phyloP scores from a whole-genome alignment of 177 flowering plant species.

The Vitis hybrid region DNA sequence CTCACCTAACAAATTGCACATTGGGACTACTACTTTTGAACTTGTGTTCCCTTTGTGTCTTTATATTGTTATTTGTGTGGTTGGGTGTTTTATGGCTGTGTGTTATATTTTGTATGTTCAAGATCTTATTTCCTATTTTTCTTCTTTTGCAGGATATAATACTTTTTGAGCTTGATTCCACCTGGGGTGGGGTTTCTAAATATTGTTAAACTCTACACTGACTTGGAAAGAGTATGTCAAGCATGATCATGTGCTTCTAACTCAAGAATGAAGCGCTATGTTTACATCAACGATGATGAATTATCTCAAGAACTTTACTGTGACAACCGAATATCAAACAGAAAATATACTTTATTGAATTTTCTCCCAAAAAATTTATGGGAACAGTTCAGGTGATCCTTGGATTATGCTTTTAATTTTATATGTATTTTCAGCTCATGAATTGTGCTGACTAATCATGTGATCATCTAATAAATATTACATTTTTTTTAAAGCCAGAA shows the following conservation, averaged over 20 bases:
- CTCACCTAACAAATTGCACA: background rate
- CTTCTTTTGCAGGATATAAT: slow-evolving; percentile 6
- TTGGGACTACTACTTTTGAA: background rate
- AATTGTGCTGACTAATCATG: background rate
- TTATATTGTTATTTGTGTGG: too few species aligned
- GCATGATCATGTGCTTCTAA: slow-evolving; percentile 14
- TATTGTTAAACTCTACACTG: slow-evolving; percentile 1
- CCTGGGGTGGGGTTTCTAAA: slow-evolving; percentile 5
- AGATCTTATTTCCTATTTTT: background rate
- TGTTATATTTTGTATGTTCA: too few species aligned
- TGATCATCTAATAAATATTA: background rate
- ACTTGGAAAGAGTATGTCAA: background rate
- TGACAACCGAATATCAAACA: slow-evolving; percentile 88
- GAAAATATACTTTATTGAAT: slow-evolving; percentile 85
- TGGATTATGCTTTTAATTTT: background rate
- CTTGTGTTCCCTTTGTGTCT: too few species aligned
- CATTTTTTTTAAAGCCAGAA: background rate
- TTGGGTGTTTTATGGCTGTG: too few species aligned
- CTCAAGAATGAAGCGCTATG: slow-evolving; percentile 81
- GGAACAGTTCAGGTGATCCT: slow-evolving; percentile 96
- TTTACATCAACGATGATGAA: slow-evolving; percentile 76
- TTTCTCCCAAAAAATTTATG: slow-evolving; percentile 95
- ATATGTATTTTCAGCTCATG: slow-evolving; percentile 2
- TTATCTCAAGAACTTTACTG: slow-evolving; percentile 59
- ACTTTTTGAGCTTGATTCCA: background rate